Evolutionary conservation across 2,329 filamentous ascomycete genomes (phyloP).

Genomic region (Pseudocercospora musae): DNA sequence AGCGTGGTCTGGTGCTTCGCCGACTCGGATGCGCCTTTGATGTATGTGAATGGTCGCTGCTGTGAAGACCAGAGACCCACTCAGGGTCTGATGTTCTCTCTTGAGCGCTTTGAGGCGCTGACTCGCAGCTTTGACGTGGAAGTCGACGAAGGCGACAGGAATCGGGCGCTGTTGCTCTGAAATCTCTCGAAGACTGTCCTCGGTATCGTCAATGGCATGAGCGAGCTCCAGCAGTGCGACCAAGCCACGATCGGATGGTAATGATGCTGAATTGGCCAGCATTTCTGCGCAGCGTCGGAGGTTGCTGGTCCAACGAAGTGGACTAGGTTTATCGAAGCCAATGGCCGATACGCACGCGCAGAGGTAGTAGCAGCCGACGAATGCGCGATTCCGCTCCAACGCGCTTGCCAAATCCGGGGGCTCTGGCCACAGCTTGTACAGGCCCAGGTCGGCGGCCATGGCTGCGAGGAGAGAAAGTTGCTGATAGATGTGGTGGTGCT

Average conservation of each 20-base stretch:
- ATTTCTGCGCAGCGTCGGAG: slow-evolving; percentile 22
- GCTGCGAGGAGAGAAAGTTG: slow-evolving; percentile 27
- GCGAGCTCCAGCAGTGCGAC: slow-evolving; percentile 20
- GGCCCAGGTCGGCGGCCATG: slow-evolving; percentile 29
- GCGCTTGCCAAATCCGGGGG: slow-evolving; percentile 16
- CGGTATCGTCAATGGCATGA: slow-evolving; percentile 22
- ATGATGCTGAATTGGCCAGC: slow-evolving; percentile 7
- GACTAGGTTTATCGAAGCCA: slow-evolving; percentile 27
- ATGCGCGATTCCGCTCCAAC: slow-evolving; percentile 24
- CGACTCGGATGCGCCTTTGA: slow-evolving; percentile 20
- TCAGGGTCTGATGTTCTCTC: slow-evolving; percentile 24
- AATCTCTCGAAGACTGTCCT: slow-evolving; percentile 18
- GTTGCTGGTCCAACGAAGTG: slow-evolving; percentile 26
- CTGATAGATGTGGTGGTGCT: slow-evolving; percentile 27
- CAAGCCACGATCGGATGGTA: slow-evolving; percentile 19
- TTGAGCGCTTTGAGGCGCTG: slow-evolving; percentile 26
- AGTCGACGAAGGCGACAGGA: slow-evolving; percentile 17
- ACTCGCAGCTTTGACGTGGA: slow-evolving; percentile 18
- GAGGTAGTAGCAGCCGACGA: slow-evolving; percentile 30
- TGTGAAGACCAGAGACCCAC: slow-evolving; percentile 17
- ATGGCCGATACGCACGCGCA: slow-evolving; percentile 23
- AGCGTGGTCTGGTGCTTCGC: slow-evolving; percentile 18
- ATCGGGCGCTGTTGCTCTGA: slow-evolving; percentile 4
- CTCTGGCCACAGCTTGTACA: slow-evolving; percentile 19
- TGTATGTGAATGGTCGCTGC: slow-evolving; percentile 24